phyloP scores from a whole-genome alignment of 176 grass and related monocot genomes.

The Hyparrhenia diplandra region DNA sequence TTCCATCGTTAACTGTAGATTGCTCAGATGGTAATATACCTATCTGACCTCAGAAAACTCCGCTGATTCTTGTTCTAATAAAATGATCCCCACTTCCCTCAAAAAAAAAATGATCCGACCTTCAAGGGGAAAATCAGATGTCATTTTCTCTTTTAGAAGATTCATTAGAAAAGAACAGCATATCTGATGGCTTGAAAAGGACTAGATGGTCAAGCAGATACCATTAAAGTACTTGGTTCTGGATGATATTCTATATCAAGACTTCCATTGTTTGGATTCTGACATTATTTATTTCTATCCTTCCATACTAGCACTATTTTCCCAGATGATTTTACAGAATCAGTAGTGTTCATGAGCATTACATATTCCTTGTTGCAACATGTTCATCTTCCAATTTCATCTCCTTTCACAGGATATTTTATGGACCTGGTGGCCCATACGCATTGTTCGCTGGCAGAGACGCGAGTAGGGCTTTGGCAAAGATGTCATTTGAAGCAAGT shows the following conservation, averaged over 20 bases:
- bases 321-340: background rate
- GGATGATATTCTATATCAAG: background rate
- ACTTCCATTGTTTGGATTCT: background rate
- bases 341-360: background rate
- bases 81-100: no score
- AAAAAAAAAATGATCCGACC: no score
- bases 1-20: background rate
- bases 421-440: slow-evolving; percentile 57
- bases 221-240: background rate
- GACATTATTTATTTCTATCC: background rate
- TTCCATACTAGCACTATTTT: background rate
- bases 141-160: background rate
- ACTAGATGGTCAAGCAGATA: background rate
- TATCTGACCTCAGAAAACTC: background rate
- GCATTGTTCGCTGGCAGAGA: slow-evolving; percentile 45
- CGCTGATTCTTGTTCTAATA: background rate
- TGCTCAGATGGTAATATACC: background rate
- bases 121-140: background rate
- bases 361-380: background rate
- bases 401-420: slow-evolving; percentile 37
- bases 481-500: slow-evolving; percentile 52
- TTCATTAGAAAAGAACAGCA: background rate
- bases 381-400: background rate
- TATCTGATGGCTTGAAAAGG: background rate
- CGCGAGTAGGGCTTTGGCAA: slow-evolving; percentile 45